Conservation (phyloP, 345 rosid genomes). For the Aegle marmelos region DNA sequence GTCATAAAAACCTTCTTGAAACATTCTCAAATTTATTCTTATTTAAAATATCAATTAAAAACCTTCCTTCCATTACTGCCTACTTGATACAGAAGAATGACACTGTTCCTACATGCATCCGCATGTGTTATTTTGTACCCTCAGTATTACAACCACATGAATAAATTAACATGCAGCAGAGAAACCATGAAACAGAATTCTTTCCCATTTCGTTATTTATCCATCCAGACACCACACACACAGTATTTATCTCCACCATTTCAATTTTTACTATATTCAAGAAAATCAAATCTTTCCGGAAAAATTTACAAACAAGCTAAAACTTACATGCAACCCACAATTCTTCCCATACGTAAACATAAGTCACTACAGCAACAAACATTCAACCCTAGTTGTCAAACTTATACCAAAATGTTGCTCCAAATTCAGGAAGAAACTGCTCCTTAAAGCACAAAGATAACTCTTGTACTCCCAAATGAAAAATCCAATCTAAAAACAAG, state of each 20-base stretch:
- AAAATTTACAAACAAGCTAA: background rate
- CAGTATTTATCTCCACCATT: background rate
- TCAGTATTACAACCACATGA: background rate
- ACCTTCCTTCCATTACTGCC: background rate
- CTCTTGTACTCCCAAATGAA: background rate
- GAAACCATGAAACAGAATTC: background rate
- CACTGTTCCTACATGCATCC: no score
- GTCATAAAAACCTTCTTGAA: background rate
- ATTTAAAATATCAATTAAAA: background rate
- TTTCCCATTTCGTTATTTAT: background rate
- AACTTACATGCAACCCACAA: slow-evolving; percentile 2
- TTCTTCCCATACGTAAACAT: background rate
- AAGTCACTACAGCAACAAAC: background rate
- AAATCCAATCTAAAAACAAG: background rate
- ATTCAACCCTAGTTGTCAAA: background rate
- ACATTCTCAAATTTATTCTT: background rate
- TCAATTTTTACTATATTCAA: background rate
- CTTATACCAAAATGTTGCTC: background rate
- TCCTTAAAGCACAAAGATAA: background rate
- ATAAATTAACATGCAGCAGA: background rate
- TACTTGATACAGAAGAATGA: background rate
- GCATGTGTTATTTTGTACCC: background rate
- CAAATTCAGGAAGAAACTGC: background rate
- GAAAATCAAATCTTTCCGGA: background rate
- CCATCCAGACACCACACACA: background rate